Percentiles rank a stretch among this genome's conserved stretches.
Conservation (phyloP, 1,139 yeast genomes). For the Spathaspora sp. region DNA sequence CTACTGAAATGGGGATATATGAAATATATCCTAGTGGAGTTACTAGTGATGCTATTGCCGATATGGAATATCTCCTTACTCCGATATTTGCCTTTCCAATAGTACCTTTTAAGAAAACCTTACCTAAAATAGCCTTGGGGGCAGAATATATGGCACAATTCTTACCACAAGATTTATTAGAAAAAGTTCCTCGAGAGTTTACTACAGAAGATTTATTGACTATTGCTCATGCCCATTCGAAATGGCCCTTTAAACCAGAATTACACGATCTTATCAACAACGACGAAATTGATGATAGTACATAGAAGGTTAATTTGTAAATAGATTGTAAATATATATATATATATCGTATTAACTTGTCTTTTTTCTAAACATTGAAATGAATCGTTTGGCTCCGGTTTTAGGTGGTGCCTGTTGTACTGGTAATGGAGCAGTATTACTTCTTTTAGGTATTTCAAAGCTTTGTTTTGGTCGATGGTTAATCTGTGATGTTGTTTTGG, state of each 20-base stretch:
- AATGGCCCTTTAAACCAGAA: conserved; percentile 87
- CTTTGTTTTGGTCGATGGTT: background rate
- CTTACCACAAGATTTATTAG: conserved; percentile 36
- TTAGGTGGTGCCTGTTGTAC: background rate
- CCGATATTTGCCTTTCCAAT: conserved; percentile 8
- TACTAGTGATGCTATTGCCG: conserved; percentile 64
- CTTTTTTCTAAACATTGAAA: background rate
- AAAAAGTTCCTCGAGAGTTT: conserved; percentile 50
- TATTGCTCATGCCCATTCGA: conserved; percentile 52
- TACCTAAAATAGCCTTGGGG: conserved; percentile 75
- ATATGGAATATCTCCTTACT: conserved; percentile 64
- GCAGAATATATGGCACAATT: conserved; percentile 56
- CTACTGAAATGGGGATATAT: conserved; percentile 41
- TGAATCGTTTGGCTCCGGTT: background rate
- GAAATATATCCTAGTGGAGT: conserved; percentile 58
- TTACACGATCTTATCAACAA: conserved; percentile 4
- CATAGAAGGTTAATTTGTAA: conserved; percentile 1
- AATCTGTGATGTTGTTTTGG: background rate
- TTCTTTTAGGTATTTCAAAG: background rate
- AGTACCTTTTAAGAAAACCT: conserved; percentile 38
- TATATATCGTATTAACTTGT: conserved; percentile 2
- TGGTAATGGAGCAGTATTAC: conserved; percentile 4
- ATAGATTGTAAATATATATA: background rate
- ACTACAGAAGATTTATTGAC: conserved; percentile 52
- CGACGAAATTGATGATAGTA: background rate